phyloP scores from a whole-genome alignment of 139 green algal genomes.

The Gonium pectorale region DNA sequence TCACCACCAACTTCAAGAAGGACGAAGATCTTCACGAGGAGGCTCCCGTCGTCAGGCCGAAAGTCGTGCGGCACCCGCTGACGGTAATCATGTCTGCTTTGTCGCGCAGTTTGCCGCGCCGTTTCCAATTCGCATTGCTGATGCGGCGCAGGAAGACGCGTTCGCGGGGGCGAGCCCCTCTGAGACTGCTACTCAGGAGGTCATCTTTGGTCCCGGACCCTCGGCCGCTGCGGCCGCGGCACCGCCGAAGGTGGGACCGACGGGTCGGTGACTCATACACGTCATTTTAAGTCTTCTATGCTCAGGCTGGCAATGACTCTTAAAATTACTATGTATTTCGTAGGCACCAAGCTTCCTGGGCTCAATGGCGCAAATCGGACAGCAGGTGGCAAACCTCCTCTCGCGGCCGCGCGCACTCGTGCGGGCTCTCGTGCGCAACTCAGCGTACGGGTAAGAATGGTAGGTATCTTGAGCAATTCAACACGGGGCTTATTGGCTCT shows the following conservation, averaged over 20 bases:
- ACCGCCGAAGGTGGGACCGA: background rate
- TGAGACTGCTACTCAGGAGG: constrained; percentile 31
- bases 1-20: constrained; percentile 34
- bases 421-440: background rate
- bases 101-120: background rate
- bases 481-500: background rate
- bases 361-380: background rate
- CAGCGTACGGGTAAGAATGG: constrained; percentile 10
- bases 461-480: background rate
- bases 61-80: constrained; percentile 15
- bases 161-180: background rate
- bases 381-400: background rate
- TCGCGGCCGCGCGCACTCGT: constrained; percentile 16
- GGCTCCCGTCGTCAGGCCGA: background rate
- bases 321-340: too few species aligned
- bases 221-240: background rate
- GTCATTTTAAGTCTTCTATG: too few species aligned
- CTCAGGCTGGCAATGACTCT: too few species aligned
- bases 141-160: constrained; percentile 23
- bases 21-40: background rate
- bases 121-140: background rate
- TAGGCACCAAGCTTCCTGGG: background rate
- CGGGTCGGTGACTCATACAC: background rate
- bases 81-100: constrained; percentile 11
- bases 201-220: background rate